A percentile compares a stretch with the other conserved stretches of the same genome.
Evolutionary conservation across 1,284 basidiomycete genomes (phyloP).

Genomic region (Coriolopsis trogii): DNA sequence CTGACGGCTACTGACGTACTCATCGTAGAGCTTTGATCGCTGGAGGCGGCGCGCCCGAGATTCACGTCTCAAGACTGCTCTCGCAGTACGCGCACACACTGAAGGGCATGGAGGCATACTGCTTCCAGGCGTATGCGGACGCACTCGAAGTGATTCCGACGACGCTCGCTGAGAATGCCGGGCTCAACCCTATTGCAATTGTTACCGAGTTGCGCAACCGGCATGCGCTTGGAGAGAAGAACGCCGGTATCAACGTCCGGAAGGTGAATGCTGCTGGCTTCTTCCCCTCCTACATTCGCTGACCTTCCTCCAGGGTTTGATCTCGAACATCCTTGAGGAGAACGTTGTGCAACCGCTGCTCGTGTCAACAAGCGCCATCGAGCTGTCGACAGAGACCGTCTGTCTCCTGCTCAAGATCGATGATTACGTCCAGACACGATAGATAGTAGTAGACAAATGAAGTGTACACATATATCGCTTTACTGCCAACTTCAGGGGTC

Average conservation of each 20-base stretch:
- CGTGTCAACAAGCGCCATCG: slow-evolving; percentile 94
- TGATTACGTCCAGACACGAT: slow-evolving; percentile 88
- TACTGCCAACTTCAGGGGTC: slow-evolving; percentile 10
- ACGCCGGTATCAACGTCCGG: slow-evolving; percentile 97
- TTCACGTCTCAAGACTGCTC: slow-evolving; percentile 94
- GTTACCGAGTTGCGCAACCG: slow-evolving; percentile 98
- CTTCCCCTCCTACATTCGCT: not conserved
- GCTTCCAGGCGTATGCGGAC: slow-evolving; percentile 98
- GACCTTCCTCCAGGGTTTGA: slow-evolving; percentile 72
- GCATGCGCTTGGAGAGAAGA: slow-evolving; percentile 93
- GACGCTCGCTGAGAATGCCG: slow-evolving; percentile 98
- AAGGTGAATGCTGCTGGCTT: slow-evolving; percentile 57
- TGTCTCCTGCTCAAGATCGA: slow-evolving; percentile 96
- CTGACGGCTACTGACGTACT: not conserved
- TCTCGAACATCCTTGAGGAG: slow-evolving; percentile 96
- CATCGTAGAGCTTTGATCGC: slow-evolving; percentile 86
- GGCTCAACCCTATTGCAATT: slow-evolving; percentile 97
- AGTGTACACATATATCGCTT: slow-evolving; percentile 23
- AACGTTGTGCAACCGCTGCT: slow-evolving; percentile 97
- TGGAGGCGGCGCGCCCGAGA: slow-evolving; percentile 97
- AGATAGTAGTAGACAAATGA: slow-evolving; percentile 24
- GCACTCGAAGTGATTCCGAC: slow-evolving; percentile 98
- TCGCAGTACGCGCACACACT: slow-evolving; percentile 93
- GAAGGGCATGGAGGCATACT: slow-evolving; percentile 99
- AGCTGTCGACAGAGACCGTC: slow-evolving; percentile 97